A percentile compares a stretch with the other conserved stretches of the same genome.
These are phyloP conservation scores for Plasmodium falciparum DNA, from an alignment of 169 alveolate genomes.

Conservation along the genomic window DNA sequence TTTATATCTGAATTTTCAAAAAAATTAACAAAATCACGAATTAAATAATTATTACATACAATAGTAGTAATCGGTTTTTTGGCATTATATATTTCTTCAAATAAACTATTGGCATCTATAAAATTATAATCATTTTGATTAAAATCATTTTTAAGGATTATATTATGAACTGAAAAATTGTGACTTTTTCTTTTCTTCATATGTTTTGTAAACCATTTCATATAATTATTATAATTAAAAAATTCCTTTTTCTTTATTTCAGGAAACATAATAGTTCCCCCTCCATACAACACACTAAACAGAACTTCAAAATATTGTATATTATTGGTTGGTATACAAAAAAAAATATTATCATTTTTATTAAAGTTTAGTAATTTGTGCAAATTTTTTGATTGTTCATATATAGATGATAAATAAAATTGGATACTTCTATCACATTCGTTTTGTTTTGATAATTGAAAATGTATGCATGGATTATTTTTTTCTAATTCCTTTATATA, in stretches of 20 bases:
- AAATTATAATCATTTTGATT: constrained; percentile 36
- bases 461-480: constrained; percentile 15
- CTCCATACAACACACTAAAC: constrained; percentile 37
- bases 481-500: background rate
- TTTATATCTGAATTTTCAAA: constrained; percentile 58
- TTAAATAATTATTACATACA: constrained; percentile 60
- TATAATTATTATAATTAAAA: constrained; percentile 36
- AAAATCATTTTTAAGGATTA: constrained; percentile 47
- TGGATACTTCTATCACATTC: constrained; percentile 70
- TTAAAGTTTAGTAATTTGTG: constrained; percentile 2
- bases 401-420: constrained; percentile 29
- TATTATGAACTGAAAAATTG: constrained; percentile 44
- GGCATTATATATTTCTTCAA: constrained; percentile 45
- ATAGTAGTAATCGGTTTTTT: constrained; percentile 12
- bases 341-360: constrained; percentile 16
- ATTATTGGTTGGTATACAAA: constrained; percentile 65
- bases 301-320: constrained; percentile 53
- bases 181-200: constrained; percentile 43
- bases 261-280: constrained; percentile 41
- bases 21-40: constrained; percentile 61
- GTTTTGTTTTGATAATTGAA: constrained; percentile 63
- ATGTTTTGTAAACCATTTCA: constrained; percentile 70
- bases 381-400: constrained; percentile 24
- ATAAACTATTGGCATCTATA: constrained; percentile 54
- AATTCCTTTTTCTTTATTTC: constrained; percentile 37